Percentiles rank a stretch among this genome's conserved stretches.
phyloP scores from a whole-genome alignment of 2,329 filamentous ascomycete species.

The Pseudogymnoascus sp. region DNA sequence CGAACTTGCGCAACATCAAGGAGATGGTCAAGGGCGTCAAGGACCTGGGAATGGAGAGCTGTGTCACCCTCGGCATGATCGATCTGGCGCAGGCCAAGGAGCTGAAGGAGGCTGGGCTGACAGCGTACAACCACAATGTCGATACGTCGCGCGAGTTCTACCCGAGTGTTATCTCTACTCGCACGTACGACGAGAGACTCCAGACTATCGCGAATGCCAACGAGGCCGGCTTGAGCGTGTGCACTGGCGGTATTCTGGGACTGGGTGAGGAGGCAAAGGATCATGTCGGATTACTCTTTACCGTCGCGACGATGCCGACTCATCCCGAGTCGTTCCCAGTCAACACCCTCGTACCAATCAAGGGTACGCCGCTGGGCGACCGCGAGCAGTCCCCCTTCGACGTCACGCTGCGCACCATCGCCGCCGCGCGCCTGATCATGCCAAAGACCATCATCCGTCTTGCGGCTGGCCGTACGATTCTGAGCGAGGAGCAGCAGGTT shows the following conservation, averaged over 20 bases:
- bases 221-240: constrained; percentile 82
- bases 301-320: constrained; percentile 68
- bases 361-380: constrained; percentile 78
- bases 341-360: constrained; percentile 84
- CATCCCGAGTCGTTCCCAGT: constrained; percentile 90
- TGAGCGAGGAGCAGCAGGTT: constrained; percentile 83
- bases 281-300: constrained; percentile 76
- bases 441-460: constrained; percentile 80
- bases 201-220: constrained; percentile 73
- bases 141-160: constrained; percentile 89
- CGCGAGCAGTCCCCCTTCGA: constrained; percentile 67
- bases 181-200: constrained; percentile 80
- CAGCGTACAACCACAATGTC: constrained; percentile 91
- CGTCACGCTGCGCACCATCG: constrained; percentile 72
- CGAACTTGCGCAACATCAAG: constrained; percentile 73
- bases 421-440: constrained; percentile 76
- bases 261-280: constrained; percentile 73
- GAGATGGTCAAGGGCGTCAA: constrained; percentile 78
- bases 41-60: constrained; percentile 79
- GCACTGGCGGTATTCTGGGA: constrained; percentile 81
- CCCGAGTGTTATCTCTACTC: constrained; percentile 75
- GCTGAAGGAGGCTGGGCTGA: constrained; percentile 75
- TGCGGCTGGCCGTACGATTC: constrained; percentile 74
- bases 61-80: constrained; percentile 93
- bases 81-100: constrained; percentile 72